phyloP scores from a whole-genome alignment of 192 early-diverging fungal species.

The Coemansia sp. region DNA sequence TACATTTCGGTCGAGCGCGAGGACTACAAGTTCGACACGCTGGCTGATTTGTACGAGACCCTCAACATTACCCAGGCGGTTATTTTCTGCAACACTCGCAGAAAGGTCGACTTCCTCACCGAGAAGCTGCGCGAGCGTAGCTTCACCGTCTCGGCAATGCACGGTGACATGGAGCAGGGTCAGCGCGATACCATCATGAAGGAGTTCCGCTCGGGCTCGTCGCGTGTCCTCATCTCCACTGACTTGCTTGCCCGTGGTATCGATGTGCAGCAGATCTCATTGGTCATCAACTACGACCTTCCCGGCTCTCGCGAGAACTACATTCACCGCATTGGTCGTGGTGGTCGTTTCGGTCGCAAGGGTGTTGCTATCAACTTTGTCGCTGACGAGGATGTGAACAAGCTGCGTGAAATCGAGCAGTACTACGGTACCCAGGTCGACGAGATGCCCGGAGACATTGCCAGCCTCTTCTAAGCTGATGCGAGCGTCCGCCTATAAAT shows the following conservation, averaged over 20 bases:
- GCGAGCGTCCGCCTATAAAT: neutral
- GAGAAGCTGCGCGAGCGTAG: slow-evolving; percentile 88
- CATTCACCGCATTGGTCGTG: slow-evolving; percentile 99
- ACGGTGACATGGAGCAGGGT: slow-evolving; percentile 97
- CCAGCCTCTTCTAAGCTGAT: slow-evolving; percentile 68
- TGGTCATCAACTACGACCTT: slow-evolving; percentile 99
- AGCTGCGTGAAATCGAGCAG: slow-evolving; percentile 85
- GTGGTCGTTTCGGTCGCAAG: slow-evolving; percentile 99
- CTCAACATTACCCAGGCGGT: slow-evolving; percentile 98
- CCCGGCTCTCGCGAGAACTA: slow-evolving; percentile 98
- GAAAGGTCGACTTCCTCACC: slow-evolving; percentile 99
- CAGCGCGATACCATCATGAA: slow-evolving; percentile 98
- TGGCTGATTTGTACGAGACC: slow-evolving; percentile 98
- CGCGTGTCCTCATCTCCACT: slow-evolving; percentile 96
- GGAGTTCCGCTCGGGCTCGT: slow-evolving; percentile 97
- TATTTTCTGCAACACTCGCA: slow-evolving; percentile 99
- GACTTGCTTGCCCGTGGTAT: slow-evolving; percentile 98
- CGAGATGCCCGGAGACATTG: slow-evolving; percentile 99
- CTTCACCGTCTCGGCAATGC: slow-evolving; percentile 98
- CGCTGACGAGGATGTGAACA: slow-evolving; percentile 88
- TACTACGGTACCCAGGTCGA: slow-evolving; percentile 99
- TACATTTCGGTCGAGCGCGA: slow-evolving; percentile 98
- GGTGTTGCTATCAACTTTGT: slow-evolving; percentile 99
- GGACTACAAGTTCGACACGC: slow-evolving; percentile 99
- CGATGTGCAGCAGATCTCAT: slow-evolving; percentile 99